These are phyloP conservation scores for Cystobasidium ongulense DNA, from an alignment of 768 basidiomycete genomes.

Conservation along the genomic window DNA sequence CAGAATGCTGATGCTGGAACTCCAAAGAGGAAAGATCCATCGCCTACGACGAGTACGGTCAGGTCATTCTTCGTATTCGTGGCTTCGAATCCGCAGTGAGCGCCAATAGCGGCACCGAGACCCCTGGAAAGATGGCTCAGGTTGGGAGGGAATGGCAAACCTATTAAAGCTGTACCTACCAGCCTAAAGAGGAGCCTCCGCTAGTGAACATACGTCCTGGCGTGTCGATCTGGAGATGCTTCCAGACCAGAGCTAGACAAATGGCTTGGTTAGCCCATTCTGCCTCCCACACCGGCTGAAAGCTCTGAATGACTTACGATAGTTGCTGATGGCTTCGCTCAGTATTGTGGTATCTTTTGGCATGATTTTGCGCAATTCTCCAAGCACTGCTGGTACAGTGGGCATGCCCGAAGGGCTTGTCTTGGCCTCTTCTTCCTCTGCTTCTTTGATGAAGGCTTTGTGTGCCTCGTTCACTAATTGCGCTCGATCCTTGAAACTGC, in stretches of 20 bases:
- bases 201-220: slow-evolving; percentile 49
- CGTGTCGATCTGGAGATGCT: slow-evolving; percentile 53
- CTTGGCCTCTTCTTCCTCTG: slow-evolving; percentile 39
- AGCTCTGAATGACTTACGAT: slow-evolving; percentile 33
- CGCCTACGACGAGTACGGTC: slow-evolving; percentile 57
- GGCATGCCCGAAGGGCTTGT: slow-evolving; percentile 5
- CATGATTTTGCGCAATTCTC: slow-evolving; percentile 50
- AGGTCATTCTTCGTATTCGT: slow-evolving; percentile 49
- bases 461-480: slow-evolving; percentile 23
- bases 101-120: slow-evolving; percentile 59
- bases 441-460: slow-evolving; percentile 35
- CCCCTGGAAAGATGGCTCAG: no score
- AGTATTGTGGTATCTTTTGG: slow-evolving; percentile 51
- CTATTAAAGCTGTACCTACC: no score
- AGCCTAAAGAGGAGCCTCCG: slow-evolving; percentile 56
- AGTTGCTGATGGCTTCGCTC: slow-evolving; percentile 61
- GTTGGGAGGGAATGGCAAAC: no score
- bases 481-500: slow-evolving; percentile 16
- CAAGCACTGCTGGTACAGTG: slow-evolving; percentile 53
- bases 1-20: slow-evolving; percentile 62
- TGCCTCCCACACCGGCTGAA: background rate
- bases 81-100: slow-evolving; percentile 49
- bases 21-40: slow-evolving; percentile 62
- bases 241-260: slow-evolving; percentile 50
- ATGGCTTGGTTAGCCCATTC: background rate